phyloP scores from a whole-genome alignment of 2,329 filamentous ascomycete species.

The Ophiostoma novo-ulmi region DNA sequence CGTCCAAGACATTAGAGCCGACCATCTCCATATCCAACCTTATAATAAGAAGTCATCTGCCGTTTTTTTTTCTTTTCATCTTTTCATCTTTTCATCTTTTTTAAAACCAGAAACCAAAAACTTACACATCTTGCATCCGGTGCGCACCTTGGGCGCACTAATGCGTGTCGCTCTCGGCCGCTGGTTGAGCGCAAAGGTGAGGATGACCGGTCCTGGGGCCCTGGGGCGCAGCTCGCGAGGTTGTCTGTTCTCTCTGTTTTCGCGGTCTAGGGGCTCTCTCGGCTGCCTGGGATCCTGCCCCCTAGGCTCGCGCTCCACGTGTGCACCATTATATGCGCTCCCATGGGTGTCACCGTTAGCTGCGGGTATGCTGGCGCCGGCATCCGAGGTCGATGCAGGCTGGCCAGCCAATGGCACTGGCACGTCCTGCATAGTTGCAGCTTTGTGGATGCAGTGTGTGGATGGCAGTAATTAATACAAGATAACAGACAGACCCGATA shows the following conservation, averaged over 20 bases:
- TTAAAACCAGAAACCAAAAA: not conserved
- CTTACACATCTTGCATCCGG: conserved; percentile 32
- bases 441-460: not conserved
- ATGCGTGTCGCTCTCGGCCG: conserved; percentile 33
- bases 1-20: not conserved
- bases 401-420: not conserved
- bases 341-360: not conserved
- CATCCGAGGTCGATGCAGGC: not conserved
- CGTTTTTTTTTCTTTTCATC: not conserved
- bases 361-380: not conserved
- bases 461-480: not conserved
- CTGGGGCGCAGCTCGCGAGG: not conserved
- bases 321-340: not conserved
- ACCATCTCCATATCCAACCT: not conserved
- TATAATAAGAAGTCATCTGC: not conserved
- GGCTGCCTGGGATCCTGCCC: not conserved
- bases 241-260: not conserved
- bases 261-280: not conserved
- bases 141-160: conserved; percentile 31
- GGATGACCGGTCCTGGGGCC: conserved; percentile 21
- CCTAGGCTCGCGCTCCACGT: not conserved
- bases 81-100: not conserved
- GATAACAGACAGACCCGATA: not conserved
- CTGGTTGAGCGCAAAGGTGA: conserved; percentile 33
- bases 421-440: not conserved